Conservation (phyloP, 768 basidiomycete species). For the Rhodotorula babjevae region DNA sequence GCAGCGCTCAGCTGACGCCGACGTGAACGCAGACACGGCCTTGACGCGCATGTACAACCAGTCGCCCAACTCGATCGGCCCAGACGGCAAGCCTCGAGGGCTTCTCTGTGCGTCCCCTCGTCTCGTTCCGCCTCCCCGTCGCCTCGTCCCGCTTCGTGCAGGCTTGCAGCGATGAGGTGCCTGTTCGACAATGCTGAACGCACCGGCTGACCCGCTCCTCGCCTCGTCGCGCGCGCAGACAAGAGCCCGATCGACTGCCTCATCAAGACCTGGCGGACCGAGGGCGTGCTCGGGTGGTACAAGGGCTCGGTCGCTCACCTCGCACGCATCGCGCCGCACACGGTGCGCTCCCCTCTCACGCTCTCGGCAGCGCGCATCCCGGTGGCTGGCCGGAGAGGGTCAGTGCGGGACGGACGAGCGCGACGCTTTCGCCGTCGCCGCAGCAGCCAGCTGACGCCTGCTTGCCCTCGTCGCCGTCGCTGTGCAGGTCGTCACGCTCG, state of each 20-base stretch:
- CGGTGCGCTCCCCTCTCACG: slow-evolving; percentile 20
- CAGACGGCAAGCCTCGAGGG: slow-evolving; percentile 58
- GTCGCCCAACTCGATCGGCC: slow-evolving; percentile 64
- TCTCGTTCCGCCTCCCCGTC: background rate
- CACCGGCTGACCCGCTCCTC: background rate
- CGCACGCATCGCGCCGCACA: slow-evolving; percentile 50
- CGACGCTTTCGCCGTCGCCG: too few species aligned
- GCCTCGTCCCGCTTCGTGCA: too few species aligned
- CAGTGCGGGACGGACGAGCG: too few species aligned
- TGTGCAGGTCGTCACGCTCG: slow-evolving; percentile 73
- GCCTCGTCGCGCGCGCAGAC: slow-evolving; percentile 50
- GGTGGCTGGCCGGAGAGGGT: too few species aligned
- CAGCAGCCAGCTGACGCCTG: too few species aligned
- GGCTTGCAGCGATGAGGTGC: too few species aligned
- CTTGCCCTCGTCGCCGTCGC: too few species aligned
- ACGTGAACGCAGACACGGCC: slow-evolving; percentile 50
- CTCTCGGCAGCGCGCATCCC: background rate
- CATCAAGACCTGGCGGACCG: slow-evolving; percentile 87
- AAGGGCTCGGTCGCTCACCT: slow-evolving; percentile 96
- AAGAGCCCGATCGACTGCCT: slow-evolving; percentile 91
- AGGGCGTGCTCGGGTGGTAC: slow-evolving; percentile 91
- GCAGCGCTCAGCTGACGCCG: too few species aligned
- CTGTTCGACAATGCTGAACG: too few species aligned
- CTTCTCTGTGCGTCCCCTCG: slow-evolving; percentile 33
- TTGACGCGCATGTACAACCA: slow-evolving; percentile 96